Base-by-base conservation (phyloP, 1,284 basidiomycete genomes). In the Fomes fomentarius region DNA sequence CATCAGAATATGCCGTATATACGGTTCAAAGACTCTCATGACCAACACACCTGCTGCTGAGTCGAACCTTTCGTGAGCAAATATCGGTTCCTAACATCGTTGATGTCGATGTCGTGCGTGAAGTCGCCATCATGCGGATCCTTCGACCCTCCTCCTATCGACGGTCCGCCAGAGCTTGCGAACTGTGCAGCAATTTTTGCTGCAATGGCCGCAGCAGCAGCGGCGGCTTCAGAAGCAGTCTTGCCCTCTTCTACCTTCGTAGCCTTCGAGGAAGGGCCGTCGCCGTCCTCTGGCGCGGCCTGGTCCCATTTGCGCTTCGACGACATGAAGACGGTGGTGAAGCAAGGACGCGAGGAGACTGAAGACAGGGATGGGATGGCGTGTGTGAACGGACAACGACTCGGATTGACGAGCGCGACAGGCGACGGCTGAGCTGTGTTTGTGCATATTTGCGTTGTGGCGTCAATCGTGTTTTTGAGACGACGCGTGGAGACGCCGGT, bases 81-180 rank as follows among this genome's bases (percentile, higher is more conserved):
- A 73, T 99, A 99, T 56, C 96, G 82, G 74, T 99, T 99, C 65
- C 96, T 79, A 53, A 96, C 80, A 74, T 99, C 97, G 73, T 99
- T 98, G 72, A 99, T 97, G 70, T 98, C 96, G 57, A 99, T 89
- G 70, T 98, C 94, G 64, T 93, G 84, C 14, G 86, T 87, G 66
- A 90, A 98, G 47, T 92, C 93, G 38, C 82, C 91, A 60, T 95
- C 93, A 56, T 92, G 84, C 5, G 80, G 78, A 65, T 91, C 89
- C 69, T 79, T 84, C 63, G 72, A 72, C 26, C 80, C 80, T 40
- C 77, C 78, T 56, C 74, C 76, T 4, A 73, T 69, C 15, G 67
- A 66, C 35, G 68, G 68, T 35, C 67, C 73, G 40, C 67, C 73
- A 2, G 77, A 74, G 39, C 74, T 78, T 33, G 84, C 83, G 60